phyloP scores from a whole-genome alignment of 805 yeast species.

The Yamadazyma philogaea region DNA sequence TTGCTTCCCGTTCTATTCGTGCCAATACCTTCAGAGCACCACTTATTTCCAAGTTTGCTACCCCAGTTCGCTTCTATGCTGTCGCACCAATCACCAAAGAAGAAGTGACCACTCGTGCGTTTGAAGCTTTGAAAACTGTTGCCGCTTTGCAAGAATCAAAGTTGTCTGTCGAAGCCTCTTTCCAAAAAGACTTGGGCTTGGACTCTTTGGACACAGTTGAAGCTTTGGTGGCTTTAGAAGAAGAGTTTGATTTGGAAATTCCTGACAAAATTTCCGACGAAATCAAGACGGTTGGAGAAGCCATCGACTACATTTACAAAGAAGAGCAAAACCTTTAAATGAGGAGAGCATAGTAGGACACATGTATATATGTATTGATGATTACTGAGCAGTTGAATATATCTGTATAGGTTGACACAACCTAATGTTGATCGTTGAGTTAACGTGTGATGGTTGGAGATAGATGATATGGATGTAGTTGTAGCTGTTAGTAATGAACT shows the following conservation, averaged over 20 bases:
- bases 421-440: no score
- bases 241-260: slow-evolving; percentile 75
- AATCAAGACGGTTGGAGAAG: slow-evolving; percentile 90
- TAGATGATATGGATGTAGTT: no score
- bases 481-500: no score
- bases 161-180: slow-evolving; percentile 46
- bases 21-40: slow-evolving; percentile 19
- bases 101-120: slow-evolving; percentile 79
- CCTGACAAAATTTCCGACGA: slow-evolving; percentile 92
- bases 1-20: slow-evolving; percentile 44
- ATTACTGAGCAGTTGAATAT: slow-evolving; percentile 5
- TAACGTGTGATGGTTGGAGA: not conserved
- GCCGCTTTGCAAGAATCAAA: slow-evolving; percentile 46
- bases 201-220: slow-evolving; percentile 95
- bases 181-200: slow-evolving; percentile 73
- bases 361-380: slow-evolving; percentile 9
- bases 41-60: slow-evolving; percentile 25
- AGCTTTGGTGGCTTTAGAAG: slow-evolving; percentile 94
- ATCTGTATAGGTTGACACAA: not conserved
- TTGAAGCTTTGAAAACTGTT: slow-evolving; percentile 67
- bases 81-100: slow-evolving; percentile 66
- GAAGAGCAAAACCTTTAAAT: slow-evolving; percentile 43
- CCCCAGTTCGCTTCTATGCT: slow-evolving; percentile 51
- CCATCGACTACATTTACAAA: slow-evolving; percentile 78
- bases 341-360: not conserved